Conservation (phyloP, 2,329 filamentous ascomycete species). For the Colletotrichum horii region DNA sequence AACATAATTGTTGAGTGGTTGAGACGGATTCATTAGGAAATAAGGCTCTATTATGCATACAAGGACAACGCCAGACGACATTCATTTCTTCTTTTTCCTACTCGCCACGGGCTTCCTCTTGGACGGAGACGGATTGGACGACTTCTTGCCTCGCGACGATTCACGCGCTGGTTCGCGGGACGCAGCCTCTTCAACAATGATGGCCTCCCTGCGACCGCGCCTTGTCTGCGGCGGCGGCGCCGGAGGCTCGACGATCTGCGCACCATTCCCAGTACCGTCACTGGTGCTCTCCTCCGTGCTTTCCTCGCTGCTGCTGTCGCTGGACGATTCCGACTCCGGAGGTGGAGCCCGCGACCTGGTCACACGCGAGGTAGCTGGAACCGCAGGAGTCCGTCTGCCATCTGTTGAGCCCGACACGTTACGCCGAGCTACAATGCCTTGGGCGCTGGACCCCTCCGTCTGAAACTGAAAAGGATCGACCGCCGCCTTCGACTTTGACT, state of each 20-base stretch:
- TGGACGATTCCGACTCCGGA: slow-evolving; percentile 30
- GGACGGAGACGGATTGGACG: slow-evolving; percentile 38
- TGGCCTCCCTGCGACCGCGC: slow-evolving; percentile 35
- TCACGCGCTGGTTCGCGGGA: slow-evolving; percentile 30
- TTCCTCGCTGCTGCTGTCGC: slow-evolving; percentile 33
- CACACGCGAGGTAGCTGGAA: slow-evolving; percentile 36
- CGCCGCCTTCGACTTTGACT: slow-evolving; percentile 29
- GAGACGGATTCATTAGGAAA: not conserved
- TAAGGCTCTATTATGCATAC: slow-evolving; percentile 7
- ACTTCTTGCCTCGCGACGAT: slow-evolving; percentile 42
- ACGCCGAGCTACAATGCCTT: slow-evolving; percentile 39
- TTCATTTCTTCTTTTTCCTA: slow-evolving; percentile 39
- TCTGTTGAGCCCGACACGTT: slow-evolving; percentile 40
- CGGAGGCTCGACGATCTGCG: slow-evolving; percentile 33
- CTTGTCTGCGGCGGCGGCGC: slow-evolving; percentile 4
- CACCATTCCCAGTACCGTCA: slow-evolving; percentile 40
- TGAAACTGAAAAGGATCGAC: slow-evolving; percentile 60
- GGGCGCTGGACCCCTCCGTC: slow-evolving; percentile 46
- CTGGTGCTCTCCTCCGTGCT: slow-evolving; percentile 36
- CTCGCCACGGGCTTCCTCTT: slow-evolving; percentile 43
- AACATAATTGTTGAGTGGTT: not conserved
- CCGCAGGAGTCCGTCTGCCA: slow-evolving; percentile 27
- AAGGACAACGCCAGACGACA: not conserved
- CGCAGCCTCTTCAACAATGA: slow-evolving; percentile 42
- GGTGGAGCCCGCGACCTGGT: slow-evolving; percentile 33